Conservation (phyloP, 139 green algal species). For the Desmodesmus armatus region DNA sequence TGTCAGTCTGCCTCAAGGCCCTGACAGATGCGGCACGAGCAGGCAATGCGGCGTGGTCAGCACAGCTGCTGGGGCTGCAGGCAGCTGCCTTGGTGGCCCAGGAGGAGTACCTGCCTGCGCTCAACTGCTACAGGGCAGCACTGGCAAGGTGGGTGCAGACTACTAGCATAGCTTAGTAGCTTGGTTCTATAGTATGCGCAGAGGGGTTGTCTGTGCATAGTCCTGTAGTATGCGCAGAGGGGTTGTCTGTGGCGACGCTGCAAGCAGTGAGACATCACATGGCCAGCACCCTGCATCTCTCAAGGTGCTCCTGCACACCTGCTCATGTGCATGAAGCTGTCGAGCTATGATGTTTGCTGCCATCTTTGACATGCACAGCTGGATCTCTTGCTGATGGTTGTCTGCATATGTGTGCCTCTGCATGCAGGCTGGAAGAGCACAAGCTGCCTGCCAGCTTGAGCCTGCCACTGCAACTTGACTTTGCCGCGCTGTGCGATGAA, state of each 20-base stretch:
- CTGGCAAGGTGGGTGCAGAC: constrained; percentile 21
- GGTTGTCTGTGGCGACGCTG: too few species aligned
- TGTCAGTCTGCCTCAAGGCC: neutral
- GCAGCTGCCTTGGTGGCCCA: constrained; percentile 17
- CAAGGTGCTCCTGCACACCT: too few species aligned
- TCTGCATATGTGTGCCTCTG: neutral
- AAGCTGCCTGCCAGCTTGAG: neutral
- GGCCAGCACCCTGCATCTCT: too few species aligned
- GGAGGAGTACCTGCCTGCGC: neutral
- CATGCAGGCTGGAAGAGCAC: constrained; percentile 1
- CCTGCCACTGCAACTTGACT: constrained; percentile 32
- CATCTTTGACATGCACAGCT: too few species aligned
- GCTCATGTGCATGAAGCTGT: too few species aligned
- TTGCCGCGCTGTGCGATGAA: constrained; percentile 2
- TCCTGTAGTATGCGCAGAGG: too few species aligned
- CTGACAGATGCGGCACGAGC: neutral
- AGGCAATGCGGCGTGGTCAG: neutral
- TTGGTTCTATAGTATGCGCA: too few species aligned
- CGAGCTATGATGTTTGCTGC: too few species aligned
- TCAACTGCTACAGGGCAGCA: constrained; percentile 5
- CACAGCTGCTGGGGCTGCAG: constrained; percentile 9
- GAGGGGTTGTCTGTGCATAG: too few species aligned
- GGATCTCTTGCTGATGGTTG: too few species aligned
- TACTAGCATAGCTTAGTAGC: too few species aligned
- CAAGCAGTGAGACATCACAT: too few species aligned